Evolutionary conservation across 2,329 filamentous ascomycete species (phyloP).

Genomic region (Alternaria solani): DNA sequence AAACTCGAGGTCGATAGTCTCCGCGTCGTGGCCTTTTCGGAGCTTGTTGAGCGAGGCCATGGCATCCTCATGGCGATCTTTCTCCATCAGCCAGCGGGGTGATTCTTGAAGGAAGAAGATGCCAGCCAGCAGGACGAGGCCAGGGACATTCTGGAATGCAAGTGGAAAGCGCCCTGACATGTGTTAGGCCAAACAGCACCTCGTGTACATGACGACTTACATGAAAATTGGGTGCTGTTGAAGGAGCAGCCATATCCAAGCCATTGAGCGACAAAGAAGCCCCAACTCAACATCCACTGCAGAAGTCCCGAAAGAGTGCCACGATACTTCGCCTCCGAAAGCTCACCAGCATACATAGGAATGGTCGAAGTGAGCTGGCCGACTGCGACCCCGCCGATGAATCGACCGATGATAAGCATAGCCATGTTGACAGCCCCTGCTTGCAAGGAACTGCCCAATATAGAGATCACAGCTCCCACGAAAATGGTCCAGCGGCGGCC

Average conservation of each 20-base stretch:
- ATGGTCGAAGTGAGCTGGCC: constrained; percentile 40
- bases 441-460: too few species aligned
- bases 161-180: constrained; percentile 50
- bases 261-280: constrained; percentile 52
- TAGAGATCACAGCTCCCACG: constrained; percentile 1
- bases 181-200: background rate
- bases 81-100: constrained; percentile 66
- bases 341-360: constrained; percentile 36
- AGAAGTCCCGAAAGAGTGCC: constrained; percentile 69
- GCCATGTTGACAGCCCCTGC: constrained; percentile 32
- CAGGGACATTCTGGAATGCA: constrained; percentile 55
- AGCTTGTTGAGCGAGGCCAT: constrained; percentile 30
- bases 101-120: constrained; percentile 66
- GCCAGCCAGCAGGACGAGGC: constrained; percentile 53
- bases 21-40: constrained; percentile 26
- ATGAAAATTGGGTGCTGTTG: constrained; percentile 30
- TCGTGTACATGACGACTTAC: constrained; percentile 14
- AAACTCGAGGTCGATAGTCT: constrained; percentile 32
- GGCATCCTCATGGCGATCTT: constrained; percentile 61
- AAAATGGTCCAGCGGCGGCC: constrained; percentile 39
- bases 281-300: constrained; percentile 51
- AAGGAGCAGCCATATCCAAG: constrained; percentile 50
- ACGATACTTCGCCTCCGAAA: constrained; percentile 44
- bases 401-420: constrained; percentile 61
- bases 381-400: constrained; percentile 60